These are phyloP conservation scores for Aspergillus fumigatiaffinis DNA, from an alignment of 2,329 filamentous ascomycete genomes.

Conservation along the genomic window DNA sequence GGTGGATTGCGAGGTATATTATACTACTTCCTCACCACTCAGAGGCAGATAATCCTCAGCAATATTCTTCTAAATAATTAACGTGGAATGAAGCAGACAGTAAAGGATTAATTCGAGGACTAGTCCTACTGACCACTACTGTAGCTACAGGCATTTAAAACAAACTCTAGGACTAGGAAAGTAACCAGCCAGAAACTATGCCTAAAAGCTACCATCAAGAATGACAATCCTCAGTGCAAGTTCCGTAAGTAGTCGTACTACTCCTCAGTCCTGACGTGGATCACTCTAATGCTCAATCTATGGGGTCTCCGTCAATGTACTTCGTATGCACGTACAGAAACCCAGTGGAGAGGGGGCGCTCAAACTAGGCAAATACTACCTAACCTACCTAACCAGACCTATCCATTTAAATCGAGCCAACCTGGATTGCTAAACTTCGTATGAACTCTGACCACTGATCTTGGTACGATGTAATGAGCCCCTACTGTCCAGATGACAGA, in stretches of 20 bases:
- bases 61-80: not conserved
- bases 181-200: not conserved
- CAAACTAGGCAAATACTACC: conserved; percentile 15
- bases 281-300: no score
- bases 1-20: not conserved
- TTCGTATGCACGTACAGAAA: not conserved
- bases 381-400: no score
- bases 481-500: not conserved
- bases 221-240: not conserved
- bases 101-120: not conserved
- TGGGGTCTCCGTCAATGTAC: not conserved
- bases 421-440: no score
- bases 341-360: conserved; percentile 9
- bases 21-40: not conserved
- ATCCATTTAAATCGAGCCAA: no score
- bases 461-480: not conserved
- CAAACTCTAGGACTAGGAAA: not conserved
- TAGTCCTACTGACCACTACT: no score
- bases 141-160: not conserved
- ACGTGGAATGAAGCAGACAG: not conserved
- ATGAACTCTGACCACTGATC: not conserved
- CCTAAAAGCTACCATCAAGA: not conserved
- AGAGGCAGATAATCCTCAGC: no score
- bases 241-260: not conserved
- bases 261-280: no score